Base-by-base conservation (phyloP, 257 asterid species). In the Plantago ovata region DNA sequence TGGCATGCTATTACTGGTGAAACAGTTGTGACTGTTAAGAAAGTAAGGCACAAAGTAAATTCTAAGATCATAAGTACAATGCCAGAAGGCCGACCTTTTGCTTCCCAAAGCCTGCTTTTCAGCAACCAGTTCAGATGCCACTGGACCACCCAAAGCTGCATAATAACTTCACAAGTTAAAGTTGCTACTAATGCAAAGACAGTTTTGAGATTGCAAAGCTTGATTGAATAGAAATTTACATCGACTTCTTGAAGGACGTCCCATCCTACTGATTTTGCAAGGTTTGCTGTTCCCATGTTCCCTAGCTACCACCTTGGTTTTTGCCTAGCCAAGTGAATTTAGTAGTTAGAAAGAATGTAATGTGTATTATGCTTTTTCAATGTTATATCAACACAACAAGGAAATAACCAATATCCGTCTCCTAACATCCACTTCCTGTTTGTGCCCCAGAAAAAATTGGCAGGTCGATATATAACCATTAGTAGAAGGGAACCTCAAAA, bases 61-160 rank as follows among this genome's bases (percentile, higher is more conserved):
- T 15, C 28, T 14, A 22, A 23, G 15, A 22, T 50, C 36, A 1
- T 3, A 28, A 28, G 4, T 2, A 28, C 3, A 20, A 11, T 9
- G 16, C 10, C 39, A 65, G 49, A 36, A 53, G 39, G 11, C 13
- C 19, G 56, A 89, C 98, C 98, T 84, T 82, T 90, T 89, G 76
- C 68, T 79, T 57, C 62, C 84, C 39, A 65, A 78, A 21, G 80
- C 66, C 44, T 79, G 90, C 75, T 81, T 80, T 49, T 72, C 80
- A 63, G 63, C 66, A 13, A 18, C 69, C 50, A 69, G 70, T 32
- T 72, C 83, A 69, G 79, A 70, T 28, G 64, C 7, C n/a, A 66
- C 23, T 10, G 85, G 81, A 61, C 80, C 72, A 55, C 94, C 91
- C 65, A 79, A 65, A 51, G 98, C 98, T 90, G 84, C 86, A 79